Evolutionary conservation across 2,329 filamentous ascomycete species (phyloP).

Genomic region (Coccinonectria pachysandricola): DNA sequence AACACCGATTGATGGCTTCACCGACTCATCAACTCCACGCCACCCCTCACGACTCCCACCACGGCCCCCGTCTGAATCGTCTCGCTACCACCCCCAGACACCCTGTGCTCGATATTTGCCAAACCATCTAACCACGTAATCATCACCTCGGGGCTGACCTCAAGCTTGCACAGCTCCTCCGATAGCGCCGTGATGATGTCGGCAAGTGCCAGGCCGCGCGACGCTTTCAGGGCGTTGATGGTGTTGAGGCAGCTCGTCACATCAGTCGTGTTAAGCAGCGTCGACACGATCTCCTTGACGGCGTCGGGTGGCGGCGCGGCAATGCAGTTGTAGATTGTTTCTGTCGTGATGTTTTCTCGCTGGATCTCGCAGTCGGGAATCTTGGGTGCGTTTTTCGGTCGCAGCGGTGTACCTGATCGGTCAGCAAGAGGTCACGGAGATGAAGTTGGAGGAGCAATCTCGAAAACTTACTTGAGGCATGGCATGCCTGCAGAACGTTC

Average conservation of each 20-base stretch:
- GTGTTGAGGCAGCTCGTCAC: slow-evolving; percentile 83
- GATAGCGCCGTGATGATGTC: slow-evolving; percentile 84
- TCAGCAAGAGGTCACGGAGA: no score
- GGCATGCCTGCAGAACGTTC: slow-evolving; percentile 93
- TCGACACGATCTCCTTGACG: slow-evolving; percentile 73
- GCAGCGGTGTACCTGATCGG: slow-evolving; percentile 64
- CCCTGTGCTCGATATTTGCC: slow-evolving; percentile 83
- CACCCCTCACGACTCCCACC: slow-evolving; percentile 77
- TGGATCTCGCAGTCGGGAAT: slow-evolving; percentile 54
- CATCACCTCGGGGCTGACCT: slow-evolving; percentile 78
- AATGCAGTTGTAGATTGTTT: slow-evolving; percentile 96
- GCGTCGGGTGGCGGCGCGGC: slow-evolving; percentile 87
- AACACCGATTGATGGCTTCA: slow-evolving; percentile 8
- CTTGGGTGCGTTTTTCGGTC: slow-evolving; percentile 48
- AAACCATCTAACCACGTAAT: slow-evolving; percentile 86
- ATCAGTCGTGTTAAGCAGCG: slow-evolving; percentile 73
- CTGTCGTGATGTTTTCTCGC: slow-evolving; percentile 72
- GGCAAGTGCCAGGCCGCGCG: slow-evolving; percentile 79
- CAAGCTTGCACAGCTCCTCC: slow-evolving; percentile 71
- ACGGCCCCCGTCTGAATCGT: slow-evolving; percentile 84
- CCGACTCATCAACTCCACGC: slow-evolving; percentile 59
- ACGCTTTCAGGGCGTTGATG: slow-evolving; percentile 76
- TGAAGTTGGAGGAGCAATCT: neutral
- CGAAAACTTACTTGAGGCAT: slow-evolving; percentile 65
- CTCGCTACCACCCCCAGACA: slow-evolving; percentile 82